Evolutionary conservation across 1,284 basidiomycete species (phyloP).

Genomic region (Melanopsichium pennsylvanicum): DNA sequence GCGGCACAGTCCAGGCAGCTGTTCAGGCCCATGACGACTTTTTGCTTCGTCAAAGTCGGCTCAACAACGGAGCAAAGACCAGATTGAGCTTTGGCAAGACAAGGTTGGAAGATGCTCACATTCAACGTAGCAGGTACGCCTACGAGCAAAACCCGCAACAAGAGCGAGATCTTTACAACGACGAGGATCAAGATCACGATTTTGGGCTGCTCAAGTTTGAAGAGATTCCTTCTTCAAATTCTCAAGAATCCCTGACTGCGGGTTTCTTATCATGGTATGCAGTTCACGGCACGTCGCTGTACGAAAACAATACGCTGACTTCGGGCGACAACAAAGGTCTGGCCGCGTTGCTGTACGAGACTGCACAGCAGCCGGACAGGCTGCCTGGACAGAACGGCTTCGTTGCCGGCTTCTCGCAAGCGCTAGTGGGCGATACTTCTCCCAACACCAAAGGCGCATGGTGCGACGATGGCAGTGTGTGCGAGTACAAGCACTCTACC

Average conservation of each 20-base stretch:
- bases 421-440: constrained; percentile 55
- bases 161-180: constrained; percentile 51
- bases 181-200: constrained; percentile 56
- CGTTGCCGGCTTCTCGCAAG: constrained; percentile 56
- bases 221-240: too few species aligned
- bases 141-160: constrained; percentile 55
- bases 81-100: constrained; percentile 72
- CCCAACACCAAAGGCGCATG: constrained; percentile 56
- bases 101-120: constrained; percentile 73
- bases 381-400: constrained; percentile 50
- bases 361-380: constrained; percentile 37
- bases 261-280: constrained; percentile 73
- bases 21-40: constrained; percentile 75
- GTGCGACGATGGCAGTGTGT: constrained; percentile 53
- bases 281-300: constrained; percentile 72
- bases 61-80: constrained; percentile 6
- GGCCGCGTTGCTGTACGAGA: constrained; percentile 53
- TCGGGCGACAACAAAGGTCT: constrained; percentile 59
- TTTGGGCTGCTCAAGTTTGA: constrained; percentile 54
- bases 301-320: constrained; percentile 60
- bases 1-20: constrained; percentile 76
- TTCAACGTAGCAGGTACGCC: constrained; percentile 68
- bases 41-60: constrained; percentile 1
- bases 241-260: too few species aligned
- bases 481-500: constrained; percentile 53